Conservation (phyloP, 2,329 filamentous ascomycete genomes). For the Fusarium torulosum region DNA sequence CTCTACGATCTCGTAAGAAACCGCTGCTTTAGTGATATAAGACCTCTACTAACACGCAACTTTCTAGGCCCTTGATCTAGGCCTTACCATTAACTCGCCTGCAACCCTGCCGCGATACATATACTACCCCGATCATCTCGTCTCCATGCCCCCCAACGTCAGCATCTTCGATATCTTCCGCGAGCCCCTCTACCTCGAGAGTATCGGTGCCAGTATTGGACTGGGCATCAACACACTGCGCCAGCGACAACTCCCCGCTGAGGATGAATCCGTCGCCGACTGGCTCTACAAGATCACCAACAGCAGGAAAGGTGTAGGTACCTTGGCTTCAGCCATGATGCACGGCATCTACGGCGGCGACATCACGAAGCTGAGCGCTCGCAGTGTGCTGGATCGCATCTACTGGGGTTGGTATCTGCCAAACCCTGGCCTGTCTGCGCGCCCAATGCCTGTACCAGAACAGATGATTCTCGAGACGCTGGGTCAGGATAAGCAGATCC, state of each 20-base stretch:
- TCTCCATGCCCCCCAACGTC: constrained; percentile 51
- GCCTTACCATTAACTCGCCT: constrained; percentile 62
- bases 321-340: constrained; percentile 78
- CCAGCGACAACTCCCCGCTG: constrained; percentile 33
- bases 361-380: constrained; percentile 81
- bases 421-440: constrained; percentile 54
- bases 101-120: constrained; percentile 72
- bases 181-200: constrained; percentile 53
- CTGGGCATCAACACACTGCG: constrained; percentile 44
- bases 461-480: constrained; percentile 47
- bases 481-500: constrained; percentile 48
- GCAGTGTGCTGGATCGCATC: constrained; percentile 61
- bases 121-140: constrained; percentile 84
- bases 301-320: constrained; percentile 67
- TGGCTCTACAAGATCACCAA: constrained; percentile 53
- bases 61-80: constrained; percentile 54
- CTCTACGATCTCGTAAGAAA: constrained; percentile 76
- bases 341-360: constrained; percentile 97
- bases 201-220: constrained; percentile 47
- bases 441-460: constrained; percentile 55
- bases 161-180: constrained; percentile 46
- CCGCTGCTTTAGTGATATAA: not conserved
- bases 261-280: constrained; percentile 54
- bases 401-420: constrained; percentile 52
- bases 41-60: constrained; percentile 24